Conservation (phyloP, 2,329 filamentous ascomycete genomes). For the Zalaria sp. region DNA sequence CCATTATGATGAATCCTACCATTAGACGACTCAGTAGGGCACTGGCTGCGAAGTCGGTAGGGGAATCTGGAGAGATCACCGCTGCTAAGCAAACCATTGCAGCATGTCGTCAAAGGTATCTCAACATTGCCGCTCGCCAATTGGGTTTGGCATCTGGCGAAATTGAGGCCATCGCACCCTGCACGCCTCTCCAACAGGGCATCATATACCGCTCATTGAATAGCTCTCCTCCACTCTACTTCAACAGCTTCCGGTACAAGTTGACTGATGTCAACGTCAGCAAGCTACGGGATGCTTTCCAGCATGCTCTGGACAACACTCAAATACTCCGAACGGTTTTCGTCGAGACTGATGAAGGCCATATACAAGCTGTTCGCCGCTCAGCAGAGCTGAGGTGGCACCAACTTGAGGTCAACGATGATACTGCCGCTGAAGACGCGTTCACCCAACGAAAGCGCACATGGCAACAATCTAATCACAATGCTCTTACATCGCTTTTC, state of each 20-base stretch:
- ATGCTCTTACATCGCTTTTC: slow-evolving; percentile 37
- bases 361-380: slow-evolving; percentile 53
- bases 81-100: slow-evolving; percentile 46
- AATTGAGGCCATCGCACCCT: slow-evolving; percentile 65
- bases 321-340: slow-evolving; percentile 64
- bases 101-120: slow-evolving; percentile 50
- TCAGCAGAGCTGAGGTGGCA: slow-evolving; percentile 4
- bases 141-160: slow-evolving; percentile 37
- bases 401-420: slow-evolving; percentile 28
- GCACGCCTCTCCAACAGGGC: slow-evolving; percentile 74
- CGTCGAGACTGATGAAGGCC: slow-evolving; percentile 57
- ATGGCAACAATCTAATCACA: slow-evolving; percentile 43
- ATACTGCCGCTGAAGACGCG: slow-evolving; percentile 18
- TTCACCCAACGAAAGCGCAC: slow-evolving; percentile 23
- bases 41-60: slow-evolving; percentile 10
- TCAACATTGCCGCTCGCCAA: slow-evolving; percentile 34
- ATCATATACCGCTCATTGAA: slow-evolving; percentile 62
- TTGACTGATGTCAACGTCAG: slow-evolving; percentile 35
- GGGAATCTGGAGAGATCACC: slow-evolving; percentile 18
- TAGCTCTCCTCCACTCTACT: slow-evolving; percentile 49
- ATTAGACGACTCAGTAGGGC: slow-evolving; percentile 26
- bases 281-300: slow-evolving; percentile 45
- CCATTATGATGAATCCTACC: slow-evolving; percentile 46
- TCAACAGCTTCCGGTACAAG: slow-evolving; percentile 56
- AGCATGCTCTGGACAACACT: slow-evolving; percentile 33